phyloP scores from a whole-genome alignment of 2,329 filamentous ascomycete species.

The Metarhizium anisopliae region DNA sequence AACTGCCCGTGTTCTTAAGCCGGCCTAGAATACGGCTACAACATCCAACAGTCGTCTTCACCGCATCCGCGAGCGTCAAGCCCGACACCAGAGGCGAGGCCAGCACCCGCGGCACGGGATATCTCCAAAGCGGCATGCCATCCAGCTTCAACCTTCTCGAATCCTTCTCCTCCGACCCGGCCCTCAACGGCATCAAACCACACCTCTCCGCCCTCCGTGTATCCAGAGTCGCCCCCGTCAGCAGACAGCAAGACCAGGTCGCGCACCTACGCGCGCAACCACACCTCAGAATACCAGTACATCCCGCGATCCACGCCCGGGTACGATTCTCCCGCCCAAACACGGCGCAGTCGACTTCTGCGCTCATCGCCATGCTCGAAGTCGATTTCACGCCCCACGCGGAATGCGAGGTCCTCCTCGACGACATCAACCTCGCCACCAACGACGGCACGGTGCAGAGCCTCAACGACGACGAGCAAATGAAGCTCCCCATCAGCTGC shows the following conservation, averaged over 20 bases:
- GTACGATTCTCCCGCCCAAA: constrained; percentile 62
- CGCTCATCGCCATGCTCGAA: constrained; percentile 62
- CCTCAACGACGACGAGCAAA: constrained; percentile 38
- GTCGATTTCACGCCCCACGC: constrained; percentile 65
- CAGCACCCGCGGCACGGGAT: constrained; percentile 39
- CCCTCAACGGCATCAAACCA: constrained; percentile 51
- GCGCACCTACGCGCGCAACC: constrained; percentile 57
- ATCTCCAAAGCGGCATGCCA: constrained; percentile 60
- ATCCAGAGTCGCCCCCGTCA: constrained; percentile 62
- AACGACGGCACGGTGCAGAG: constrained; percentile 50
- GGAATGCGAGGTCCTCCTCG: constrained; percentile 55
- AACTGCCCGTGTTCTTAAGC: constrained; percentile 45
- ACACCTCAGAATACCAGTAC: constrained; percentile 53
- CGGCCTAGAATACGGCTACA: constrained; percentile 58
- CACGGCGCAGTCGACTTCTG: constrained; percentile 45
- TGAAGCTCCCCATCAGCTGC: constrained; percentile 48
- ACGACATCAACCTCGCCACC: constrained; percentile 48
- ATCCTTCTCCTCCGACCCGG: constrained; percentile 58
- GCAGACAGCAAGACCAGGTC: constrained; percentile 50
- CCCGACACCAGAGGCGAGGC: constrained; percentile 29
- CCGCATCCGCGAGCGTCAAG: constrained; percentile 51
- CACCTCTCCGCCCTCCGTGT: constrained; percentile 66
- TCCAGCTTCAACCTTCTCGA: constrained; percentile 70
- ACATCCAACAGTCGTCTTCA: constrained; percentile 56
- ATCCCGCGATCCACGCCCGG: constrained; percentile 62